Conservation (phyloP, 2,329 filamentous ascomycete species). For the Trichoderma simmonsii region DNA sequence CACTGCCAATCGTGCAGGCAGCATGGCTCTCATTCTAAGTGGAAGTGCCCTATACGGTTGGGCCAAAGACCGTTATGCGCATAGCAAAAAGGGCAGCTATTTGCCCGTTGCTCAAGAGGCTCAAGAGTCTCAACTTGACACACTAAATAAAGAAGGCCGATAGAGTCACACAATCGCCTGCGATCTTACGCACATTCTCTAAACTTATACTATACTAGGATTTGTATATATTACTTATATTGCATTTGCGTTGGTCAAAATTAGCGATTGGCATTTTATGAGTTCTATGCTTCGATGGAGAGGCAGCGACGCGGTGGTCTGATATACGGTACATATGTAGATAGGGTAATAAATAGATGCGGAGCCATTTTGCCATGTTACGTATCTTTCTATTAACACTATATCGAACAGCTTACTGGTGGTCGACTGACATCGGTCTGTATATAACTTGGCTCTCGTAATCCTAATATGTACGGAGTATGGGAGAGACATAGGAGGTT, state of each 20-base stretch:
- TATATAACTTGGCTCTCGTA: neutral
- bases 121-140: neutral
- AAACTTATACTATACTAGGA: neutral
- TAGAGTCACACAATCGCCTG: neutral
- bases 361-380: neutral
- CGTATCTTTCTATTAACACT: too few relatives aligned
- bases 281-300: neutral
- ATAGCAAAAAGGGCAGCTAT: constrained; percentile 8
- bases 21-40: constrained; percentile 9
- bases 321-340: neutral
- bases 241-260: neutral
- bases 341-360: neutral
- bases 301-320: neutral
- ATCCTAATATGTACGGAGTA: neutral
- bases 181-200: neutral
- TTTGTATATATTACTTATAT: neutral
- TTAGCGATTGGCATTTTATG: neutral
- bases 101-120: constrained; percentile 6
- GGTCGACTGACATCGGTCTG: neutral
- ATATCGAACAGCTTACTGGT: neutral
- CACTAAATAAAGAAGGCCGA: neutral
- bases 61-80: constrained; percentile 8
- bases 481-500: neutral
- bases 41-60: constrained; percentile 11
- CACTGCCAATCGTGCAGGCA: constrained; percentile 6